These are phyloP conservation scores for Streptanthus diversifolius DNA, from an alignment of 345 rosid species.

Conservation along the genomic window DNA sequence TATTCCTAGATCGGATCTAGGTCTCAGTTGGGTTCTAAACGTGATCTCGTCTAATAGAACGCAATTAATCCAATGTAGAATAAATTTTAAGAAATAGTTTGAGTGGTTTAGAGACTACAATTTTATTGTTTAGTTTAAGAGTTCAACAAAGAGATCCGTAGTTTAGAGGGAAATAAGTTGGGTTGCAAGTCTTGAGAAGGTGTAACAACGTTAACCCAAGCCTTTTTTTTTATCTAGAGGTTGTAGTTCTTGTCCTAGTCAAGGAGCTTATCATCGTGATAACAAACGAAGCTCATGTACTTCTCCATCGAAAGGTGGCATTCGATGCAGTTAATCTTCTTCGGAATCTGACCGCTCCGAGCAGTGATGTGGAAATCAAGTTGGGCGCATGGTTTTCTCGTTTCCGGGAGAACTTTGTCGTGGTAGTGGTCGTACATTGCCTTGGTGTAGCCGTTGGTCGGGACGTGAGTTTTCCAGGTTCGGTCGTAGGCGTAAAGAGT, in stretches of 20 bases:
- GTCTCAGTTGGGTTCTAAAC: no score
- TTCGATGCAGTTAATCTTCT: constrained; percentile 67
- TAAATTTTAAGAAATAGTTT: no score
- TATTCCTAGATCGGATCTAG: no score
- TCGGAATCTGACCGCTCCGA: constrained; percentile 57
- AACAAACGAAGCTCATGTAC: constrained; percentile 61
- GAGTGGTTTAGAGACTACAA: no score
- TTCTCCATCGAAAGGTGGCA: constrained; percentile 71
- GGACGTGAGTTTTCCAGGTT: constrained; percentile 55
- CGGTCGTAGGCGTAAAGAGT: constrained; percentile 53
- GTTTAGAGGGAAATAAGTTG: no score
- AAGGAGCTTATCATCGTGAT: constrained; percentile 58
- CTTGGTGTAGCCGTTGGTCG: constrained; percentile 52
- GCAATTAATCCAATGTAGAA: no score
- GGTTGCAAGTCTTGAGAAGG: no score
- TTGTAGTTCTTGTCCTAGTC: constrained; percentile 31
- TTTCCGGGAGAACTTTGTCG: constrained; percentile 37
- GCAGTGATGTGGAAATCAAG: constrained; percentile 61
- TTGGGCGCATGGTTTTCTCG: constrained; percentile 58
- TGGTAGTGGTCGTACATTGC: constrained; percentile 61
- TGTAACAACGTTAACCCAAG: no score
- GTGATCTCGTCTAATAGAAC: no score
- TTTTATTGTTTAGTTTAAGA: no score
- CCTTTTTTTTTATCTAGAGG: constrained; percentile 5
- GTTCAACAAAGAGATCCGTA: no score